Evolutionary conservation across 345 rosid genomes (phyloP).

Genomic region (Isatis tinctoria): DNA sequence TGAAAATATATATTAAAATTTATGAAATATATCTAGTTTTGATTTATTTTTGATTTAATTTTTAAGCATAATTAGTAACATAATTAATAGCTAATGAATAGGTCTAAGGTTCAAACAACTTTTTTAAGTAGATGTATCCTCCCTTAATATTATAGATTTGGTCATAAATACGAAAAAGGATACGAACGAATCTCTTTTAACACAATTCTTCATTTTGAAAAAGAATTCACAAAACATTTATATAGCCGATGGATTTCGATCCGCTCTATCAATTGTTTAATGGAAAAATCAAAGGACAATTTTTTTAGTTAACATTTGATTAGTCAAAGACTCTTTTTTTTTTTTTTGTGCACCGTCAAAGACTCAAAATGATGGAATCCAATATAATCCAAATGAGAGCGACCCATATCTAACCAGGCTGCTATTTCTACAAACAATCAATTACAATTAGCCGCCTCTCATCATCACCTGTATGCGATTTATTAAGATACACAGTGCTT

Average conservation of each 20-base stretch:
- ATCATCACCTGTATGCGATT: background rate
- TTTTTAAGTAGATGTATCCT: too few relatives aligned
- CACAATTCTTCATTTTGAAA: too few relatives aligned
- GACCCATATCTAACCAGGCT: slow-evolving; percentile 15
- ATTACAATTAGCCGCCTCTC: slow-evolving; percentile 24
- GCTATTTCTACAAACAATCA: slow-evolving; percentile 1
- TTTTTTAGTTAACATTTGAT: background rate
- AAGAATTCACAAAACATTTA: background rate
- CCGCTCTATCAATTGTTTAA: background rate
- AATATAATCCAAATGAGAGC: slow-evolving; percentile 1
- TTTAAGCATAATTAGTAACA: too few relatives aligned
- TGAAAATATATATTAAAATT: too few relatives aligned
- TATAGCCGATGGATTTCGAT: background rate
- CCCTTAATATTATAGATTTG: too few relatives aligned
- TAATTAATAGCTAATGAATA: too few relatives aligned
- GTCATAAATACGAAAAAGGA: too few relatives aligned
- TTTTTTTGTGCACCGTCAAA: too few relatives aligned
- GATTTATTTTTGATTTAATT: too few relatives aligned
- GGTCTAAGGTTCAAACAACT: too few relatives aligned
- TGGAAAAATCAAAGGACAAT: background rate
- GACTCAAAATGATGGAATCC: background rate
- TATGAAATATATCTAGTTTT: too few relatives aligned
- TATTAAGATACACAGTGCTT: background rate
- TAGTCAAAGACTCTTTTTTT: slow-evolving; percentile 13
- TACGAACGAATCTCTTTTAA: background rate